Evolutionary conservation across 2,329 filamentous ascomycete genomes (phyloP).

Genomic region (Berkeleyomyces rouxiae): DNA sequence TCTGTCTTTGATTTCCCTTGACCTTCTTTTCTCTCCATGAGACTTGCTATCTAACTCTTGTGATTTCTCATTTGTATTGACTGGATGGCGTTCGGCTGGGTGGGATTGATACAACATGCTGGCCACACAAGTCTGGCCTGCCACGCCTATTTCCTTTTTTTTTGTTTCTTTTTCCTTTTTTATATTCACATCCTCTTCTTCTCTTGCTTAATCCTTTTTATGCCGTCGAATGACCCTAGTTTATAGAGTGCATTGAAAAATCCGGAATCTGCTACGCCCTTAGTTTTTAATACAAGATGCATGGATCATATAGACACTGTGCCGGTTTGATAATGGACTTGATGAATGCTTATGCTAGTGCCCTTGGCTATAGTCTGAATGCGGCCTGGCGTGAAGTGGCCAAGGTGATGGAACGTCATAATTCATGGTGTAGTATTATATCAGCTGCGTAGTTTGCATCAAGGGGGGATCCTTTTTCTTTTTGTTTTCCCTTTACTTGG

Average conservation of each 20-base stretch:
- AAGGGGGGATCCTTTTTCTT: not conserved
- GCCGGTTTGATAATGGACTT: not conserved
- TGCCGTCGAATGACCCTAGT: not conserved
- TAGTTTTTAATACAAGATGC: not conserved
- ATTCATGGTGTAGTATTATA: no score
- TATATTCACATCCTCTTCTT: constrained; percentile 9
- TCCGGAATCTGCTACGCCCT: not conserved
- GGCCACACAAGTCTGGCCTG: no score
- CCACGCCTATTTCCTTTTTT: not conserved
- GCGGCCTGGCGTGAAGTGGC: no score
- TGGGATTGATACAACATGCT: not conserved
- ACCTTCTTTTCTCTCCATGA: not conserved
- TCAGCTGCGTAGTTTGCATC: no score
- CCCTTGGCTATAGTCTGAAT: no score
- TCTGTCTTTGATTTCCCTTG: not conserved
- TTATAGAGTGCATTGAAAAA: not conserved
- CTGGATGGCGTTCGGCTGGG: not conserved
- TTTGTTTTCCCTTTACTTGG: constrained; percentile 45
- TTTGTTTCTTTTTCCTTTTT: not conserved
- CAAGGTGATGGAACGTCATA: no score
- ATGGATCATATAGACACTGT: not conserved
- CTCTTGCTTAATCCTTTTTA: constrained; percentile 5
- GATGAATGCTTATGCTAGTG: no score
- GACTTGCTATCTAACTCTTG: no score
- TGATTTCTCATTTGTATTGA: not conserved